Conservation (phyloP, 495 filamentous ascomycete species). For the Chlorociboria aeruginascens region DNA sequence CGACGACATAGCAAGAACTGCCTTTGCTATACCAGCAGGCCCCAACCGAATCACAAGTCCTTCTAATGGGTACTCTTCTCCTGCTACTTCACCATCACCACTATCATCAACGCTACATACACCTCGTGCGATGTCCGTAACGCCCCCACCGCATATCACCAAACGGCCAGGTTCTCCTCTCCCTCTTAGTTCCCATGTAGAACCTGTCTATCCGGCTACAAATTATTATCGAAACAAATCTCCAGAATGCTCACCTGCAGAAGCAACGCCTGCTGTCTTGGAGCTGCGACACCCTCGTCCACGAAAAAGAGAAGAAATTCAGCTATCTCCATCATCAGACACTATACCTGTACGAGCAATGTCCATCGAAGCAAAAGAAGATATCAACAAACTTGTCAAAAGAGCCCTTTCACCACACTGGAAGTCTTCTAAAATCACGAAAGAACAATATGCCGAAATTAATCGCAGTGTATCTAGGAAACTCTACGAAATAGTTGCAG, state of each 20-base stretch:
- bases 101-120: conserved; percentile 50
- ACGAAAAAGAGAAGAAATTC: conserved; percentile 20
- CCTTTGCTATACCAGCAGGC: conserved; percentile 22
- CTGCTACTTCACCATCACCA: conserved; percentile 51
- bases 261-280: neutral
- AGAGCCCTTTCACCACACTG: conserved; percentile 64
- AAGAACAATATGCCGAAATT: conserved; percentile 78
- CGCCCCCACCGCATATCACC: conserved; percentile 55
- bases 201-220: conserved; percentile 45
- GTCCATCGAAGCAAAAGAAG: conserved; percentile 63
- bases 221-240: conserved; percentile 51
- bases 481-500: conserved; percentile 71
- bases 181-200: conserved; percentile 53
- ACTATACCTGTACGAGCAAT: conserved; percentile 45
- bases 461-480: conserved; percentile 72
- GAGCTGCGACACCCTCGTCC: conserved; percentile 42
- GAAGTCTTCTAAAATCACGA: conserved; percentile 48
- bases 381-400: conserved; percentile 71
- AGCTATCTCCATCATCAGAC: conserved; percentile 37
- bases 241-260: conserved; percentile 25
- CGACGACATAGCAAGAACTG: conserved; percentile 37
- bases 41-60: conserved; percentile 27
- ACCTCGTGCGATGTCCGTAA: conserved; percentile 56
- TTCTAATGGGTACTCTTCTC: conserved; percentile 49
- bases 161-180: conserved; percentile 55